Evolutionary conservation across 495 filamentous ascomycete genomes (phyloP).

Genomic region (Symbiotaphrina buchneri): DNA sequence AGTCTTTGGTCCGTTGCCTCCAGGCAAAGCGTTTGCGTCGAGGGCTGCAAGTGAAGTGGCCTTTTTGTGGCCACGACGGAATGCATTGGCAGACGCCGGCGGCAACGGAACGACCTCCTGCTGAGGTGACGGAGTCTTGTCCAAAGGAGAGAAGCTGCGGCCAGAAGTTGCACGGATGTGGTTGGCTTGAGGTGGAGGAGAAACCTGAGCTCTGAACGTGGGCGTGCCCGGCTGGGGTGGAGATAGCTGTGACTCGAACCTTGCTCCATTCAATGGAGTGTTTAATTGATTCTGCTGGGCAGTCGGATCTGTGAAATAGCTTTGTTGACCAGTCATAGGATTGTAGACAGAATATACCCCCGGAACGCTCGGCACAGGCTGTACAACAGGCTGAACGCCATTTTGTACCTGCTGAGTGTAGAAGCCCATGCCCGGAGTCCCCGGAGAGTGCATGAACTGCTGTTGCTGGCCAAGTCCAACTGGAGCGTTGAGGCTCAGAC

Average conservation of each 20-base stretch:
- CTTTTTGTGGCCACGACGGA: constrained; percentile 87
- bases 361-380: constrained; percentile 38
- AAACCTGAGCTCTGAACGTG: constrained; percentile 34
- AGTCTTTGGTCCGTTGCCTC: constrained; percentile 19
- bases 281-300: constrained; percentile 22
- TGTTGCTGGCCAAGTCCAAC: constrained; percentile 15
- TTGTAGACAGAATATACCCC: constrained; percentile 69
- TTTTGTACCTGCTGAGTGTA: constrained; percentile 53
- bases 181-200: constrained; percentile 39
- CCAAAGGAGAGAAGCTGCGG: constrained; percentile 44
- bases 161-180: constrained; percentile 25
- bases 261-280: too few relatives aligned
- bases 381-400: constrained; percentile 45
- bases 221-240: constrained; percentile 10
- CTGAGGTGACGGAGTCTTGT: constrained; percentile 35
- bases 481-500: constrained; percentile 30
- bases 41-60: constrained; percentile 51
- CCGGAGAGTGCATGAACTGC: constrained; percentile 15
- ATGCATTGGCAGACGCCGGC: constrained; percentile 61
- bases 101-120: constrained; percentile 48
- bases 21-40: constrained; percentile 17
- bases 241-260: constrained; percentile 3
- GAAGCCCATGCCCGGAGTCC: constrained; percentile 25
- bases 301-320: constrained; percentile 39
- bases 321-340: constrained; percentile 58